These are phyloP conservation scores for Globisporangium ultimum DNA, from an alignment of 352 stramenopile species.

Conservation along the genomic window DNA sequence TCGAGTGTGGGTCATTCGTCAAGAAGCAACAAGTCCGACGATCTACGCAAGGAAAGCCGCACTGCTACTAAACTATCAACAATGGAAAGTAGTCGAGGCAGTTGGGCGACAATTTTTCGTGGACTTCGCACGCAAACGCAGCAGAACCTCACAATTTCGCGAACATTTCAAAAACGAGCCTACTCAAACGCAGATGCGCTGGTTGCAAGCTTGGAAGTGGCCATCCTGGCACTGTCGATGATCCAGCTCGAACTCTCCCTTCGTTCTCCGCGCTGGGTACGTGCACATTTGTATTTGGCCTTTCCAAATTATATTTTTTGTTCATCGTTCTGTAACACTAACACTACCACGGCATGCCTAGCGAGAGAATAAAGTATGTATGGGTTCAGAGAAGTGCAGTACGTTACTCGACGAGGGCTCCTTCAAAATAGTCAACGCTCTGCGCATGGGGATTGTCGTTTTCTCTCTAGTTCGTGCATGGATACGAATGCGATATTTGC, in stretches of 20 bases:
- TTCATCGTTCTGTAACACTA: neutral
- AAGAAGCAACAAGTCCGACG: slow-evolving; percentile 7
- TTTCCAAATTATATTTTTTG: neutral
- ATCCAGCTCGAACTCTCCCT: slow-evolving; percentile 11
- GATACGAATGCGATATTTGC: slow-evolving; percentile 23
- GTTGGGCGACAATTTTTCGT: slow-evolving; percentile 3
- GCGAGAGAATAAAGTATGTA: slow-evolving; percentile 50
- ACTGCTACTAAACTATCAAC: too few relatives aligned
- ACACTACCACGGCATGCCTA: neutral
- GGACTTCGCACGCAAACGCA: neutral
- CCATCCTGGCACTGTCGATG: slow-evolving; percentile 8
- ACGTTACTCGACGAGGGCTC: slow-evolving; percentile 33
- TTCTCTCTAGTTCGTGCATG: slow-evolving; percentile 19
- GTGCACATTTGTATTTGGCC: neutral
- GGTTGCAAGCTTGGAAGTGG: slow-evolving; percentile 5
- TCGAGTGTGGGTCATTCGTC: neutral
- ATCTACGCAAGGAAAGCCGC: neutral
- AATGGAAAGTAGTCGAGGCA: neutral
- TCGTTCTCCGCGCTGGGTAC: slow-evolving; percentile 9
- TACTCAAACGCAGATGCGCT: neutral
- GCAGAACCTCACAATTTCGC: slow-evolving; percentile 6
- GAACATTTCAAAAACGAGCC: neutral
- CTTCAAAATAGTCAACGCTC: slow-evolving; percentile 28
- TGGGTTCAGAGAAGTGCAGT: slow-evolving; percentile 19
- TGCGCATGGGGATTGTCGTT: slow-evolving; percentile 23